A percentile compares a stretch with the other conserved stretches of the same genome.
Evolutionary conservation across 805 yeast genomes (phyloP).

Genomic region (Candida quercuum): DNA sequence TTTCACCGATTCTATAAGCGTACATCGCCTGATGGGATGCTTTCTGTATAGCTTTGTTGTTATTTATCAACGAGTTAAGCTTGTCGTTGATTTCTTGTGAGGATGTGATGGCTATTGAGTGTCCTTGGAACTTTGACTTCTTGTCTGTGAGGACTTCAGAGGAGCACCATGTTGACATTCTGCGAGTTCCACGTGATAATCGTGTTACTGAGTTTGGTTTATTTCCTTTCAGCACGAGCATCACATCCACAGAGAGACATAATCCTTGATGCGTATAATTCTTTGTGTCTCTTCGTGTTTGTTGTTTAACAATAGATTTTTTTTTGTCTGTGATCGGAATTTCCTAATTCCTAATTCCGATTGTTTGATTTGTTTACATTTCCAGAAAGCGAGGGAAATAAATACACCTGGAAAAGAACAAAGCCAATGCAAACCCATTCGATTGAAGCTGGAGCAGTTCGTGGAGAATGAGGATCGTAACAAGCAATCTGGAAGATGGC

Average conservation of each 20-base stretch:
- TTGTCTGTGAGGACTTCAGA: constrained; percentile 39
- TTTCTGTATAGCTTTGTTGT: constrained; percentile 44
- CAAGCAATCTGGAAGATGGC: constrained; percentile 2
- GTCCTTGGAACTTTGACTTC: constrained; percentile 66
- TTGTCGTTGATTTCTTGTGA: constrained; percentile 38
- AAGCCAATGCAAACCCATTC: no score
- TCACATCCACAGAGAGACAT: no score
- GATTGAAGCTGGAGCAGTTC: not conserved
- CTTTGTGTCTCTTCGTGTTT: no score
- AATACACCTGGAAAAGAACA: not conserved
- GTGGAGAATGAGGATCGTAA: not conserved
- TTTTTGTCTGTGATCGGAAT: not conserved
- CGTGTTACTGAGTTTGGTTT: no score
- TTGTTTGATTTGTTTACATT: constrained; percentile 3
- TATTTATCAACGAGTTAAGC: constrained; percentile 34
- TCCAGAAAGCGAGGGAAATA: no score
- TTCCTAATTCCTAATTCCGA: not conserved
- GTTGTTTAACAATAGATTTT: not conserved
- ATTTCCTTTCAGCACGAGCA: no score
- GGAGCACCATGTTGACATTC: constrained; percentile 30
- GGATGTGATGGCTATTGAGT: constrained; percentile 37
- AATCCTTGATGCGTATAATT: not conserved
- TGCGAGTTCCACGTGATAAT: not conserved
- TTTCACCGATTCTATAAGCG: constrained; percentile 60
- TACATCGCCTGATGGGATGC: constrained; percentile 71